Evolutionary conservation across 257 asterid genomes (phyloP).

Genomic region (Solanum virginianum): DNA sequence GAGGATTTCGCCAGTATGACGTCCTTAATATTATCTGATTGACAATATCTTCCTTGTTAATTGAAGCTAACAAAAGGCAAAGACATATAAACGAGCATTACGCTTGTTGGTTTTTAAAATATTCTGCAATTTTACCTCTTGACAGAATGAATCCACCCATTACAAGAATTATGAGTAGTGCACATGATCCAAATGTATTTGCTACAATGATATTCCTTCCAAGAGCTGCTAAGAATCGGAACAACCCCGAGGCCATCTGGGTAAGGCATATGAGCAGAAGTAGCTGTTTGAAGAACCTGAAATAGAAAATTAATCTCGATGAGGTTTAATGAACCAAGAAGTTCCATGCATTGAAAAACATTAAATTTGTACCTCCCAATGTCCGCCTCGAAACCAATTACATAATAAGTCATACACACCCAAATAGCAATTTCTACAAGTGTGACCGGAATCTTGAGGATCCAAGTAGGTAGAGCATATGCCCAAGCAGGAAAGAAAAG

Average conservation of each 20-base stretch:
- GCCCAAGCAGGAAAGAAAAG: slow-evolving; percentile 77
- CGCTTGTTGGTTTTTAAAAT: neutral
- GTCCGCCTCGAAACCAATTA: slow-evolving; percentile 41
- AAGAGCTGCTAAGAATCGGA: slow-evolving; percentile 2
- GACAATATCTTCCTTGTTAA: neutral
- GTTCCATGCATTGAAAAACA: neutral
- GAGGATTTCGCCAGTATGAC: slow-evolving; percentile 80
- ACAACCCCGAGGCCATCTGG: slow-evolving; percentile 5
- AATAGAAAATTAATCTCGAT: neutral
- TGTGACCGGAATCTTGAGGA: slow-evolving; percentile 54
- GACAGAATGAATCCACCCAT: slow-evolving; percentile 37
- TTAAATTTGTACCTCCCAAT: slow-evolving; percentile 6
- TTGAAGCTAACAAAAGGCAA: neutral
- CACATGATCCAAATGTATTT: slow-evolving; percentile 6
- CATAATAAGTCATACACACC: slow-evolving; percentile 35
- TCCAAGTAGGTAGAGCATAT: slow-evolving; percentile 58
- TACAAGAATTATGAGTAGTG: neutral
- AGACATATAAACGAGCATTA: neutral
- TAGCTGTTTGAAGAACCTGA: slow-evolving; percentile 8
- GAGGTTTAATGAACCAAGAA: neutral
- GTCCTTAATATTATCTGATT: slow-evolving; percentile 27
- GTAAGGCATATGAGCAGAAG: neutral
- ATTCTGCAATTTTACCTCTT: slow-evolving; percentile 28
- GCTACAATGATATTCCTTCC: slow-evolving; percentile 11
- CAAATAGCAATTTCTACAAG: slow-evolving; percentile 23